phyloP scores from a whole-genome alignment of 495 filamentous ascomycete species.

The Penicillium angulare region DNA sequence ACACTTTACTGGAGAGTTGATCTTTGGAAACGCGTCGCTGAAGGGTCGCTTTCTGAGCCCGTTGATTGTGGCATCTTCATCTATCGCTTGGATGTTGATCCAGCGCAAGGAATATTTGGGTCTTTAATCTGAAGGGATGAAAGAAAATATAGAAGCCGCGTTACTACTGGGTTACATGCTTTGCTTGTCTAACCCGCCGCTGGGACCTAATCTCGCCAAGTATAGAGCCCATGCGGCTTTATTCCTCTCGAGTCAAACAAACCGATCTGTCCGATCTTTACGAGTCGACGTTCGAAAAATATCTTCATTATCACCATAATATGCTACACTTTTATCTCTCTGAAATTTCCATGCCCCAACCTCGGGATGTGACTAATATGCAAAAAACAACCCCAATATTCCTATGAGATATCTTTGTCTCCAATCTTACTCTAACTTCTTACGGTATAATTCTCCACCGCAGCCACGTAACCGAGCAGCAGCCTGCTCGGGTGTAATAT shows the following conservation, averaged over 20 bases:
- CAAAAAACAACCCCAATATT: background rate
- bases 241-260: no score
- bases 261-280: no score
- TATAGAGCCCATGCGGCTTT: no score
- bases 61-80: slow-evolving; percentile 66
- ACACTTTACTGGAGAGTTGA: slow-evolving; percentile 79
- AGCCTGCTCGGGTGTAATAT: slow-evolving; percentile 97
- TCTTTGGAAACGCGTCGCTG: slow-evolving; percentile 69
- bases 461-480: slow-evolving; percentile 71
- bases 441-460: slow-evolving; percentile 81
- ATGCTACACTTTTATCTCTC: slow-evolving; percentile 1
- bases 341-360: background rate
- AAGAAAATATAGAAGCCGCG: no score
- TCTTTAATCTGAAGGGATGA: slow-evolving; percentile 6
- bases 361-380: background rate
- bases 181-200: no score
- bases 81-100: slow-evolving; percentile 76
- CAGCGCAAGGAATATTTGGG: slow-evolving; percentile 49
- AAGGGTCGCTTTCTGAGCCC: slow-evolving; percentile 70
- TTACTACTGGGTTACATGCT: no score
- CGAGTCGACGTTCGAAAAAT: no score
- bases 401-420: background rate
- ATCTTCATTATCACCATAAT: background rate
- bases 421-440: slow-evolving; percentile 48
- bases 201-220: no score